phyloP scores from a whole-genome alignment of 345 rosid genomes.

The Gossypium rotundifolium region DNA sequence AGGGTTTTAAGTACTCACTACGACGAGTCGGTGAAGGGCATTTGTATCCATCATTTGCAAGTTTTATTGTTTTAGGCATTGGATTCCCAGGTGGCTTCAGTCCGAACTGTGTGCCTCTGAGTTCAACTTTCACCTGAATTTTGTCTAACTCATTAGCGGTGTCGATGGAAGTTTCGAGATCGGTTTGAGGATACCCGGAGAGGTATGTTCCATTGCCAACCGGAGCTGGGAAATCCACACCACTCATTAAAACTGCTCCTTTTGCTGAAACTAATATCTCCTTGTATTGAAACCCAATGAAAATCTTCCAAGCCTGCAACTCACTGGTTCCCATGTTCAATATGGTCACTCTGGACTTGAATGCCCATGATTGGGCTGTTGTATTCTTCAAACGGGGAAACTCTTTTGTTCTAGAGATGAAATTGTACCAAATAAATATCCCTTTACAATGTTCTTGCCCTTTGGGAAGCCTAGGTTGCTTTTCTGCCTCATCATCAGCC shows the following conservation, averaged over 20 bases:
- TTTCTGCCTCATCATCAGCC: background rate
- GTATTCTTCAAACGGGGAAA: slow-evolving; percentile 32
- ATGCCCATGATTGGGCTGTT: slow-evolving; percentile 45
- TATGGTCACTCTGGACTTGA: slow-evolving; percentile 29
- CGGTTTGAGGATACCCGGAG: slow-evolving; percentile 33
- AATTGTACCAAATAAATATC: slow-evolving; percentile 25
- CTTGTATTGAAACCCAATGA: slow-evolving; percentile 33
- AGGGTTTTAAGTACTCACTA: slow-evolving; percentile 4
- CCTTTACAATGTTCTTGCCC: slow-evolving; percentile 27
- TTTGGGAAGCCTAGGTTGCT: slow-evolving; percentile 25
- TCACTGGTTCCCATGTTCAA: slow-evolving; percentile 35
- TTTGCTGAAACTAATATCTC: slow-evolving; percentile 37
- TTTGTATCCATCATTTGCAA: slow-evolving; percentile 36
- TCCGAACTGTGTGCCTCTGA: slow-evolving; percentile 42
- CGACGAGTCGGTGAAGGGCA: slow-evolving; percentile 26
- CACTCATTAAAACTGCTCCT: slow-evolving; percentile 30
- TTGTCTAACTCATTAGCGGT: slow-evolving; percentile 40
- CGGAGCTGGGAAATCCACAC: slow-evolving; percentile 30
- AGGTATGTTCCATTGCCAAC: slow-evolving; percentile 45
- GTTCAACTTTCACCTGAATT: slow-evolving; percentile 22
- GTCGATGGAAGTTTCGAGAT: slow-evolving; percentile 45
- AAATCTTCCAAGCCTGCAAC: slow-evolving; percentile 46
- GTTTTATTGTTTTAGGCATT: slow-evolving; percentile 34
- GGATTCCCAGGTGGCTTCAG: slow-evolving; percentile 17
- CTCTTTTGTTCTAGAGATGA: slow-evolving; percentile 22